Base-by-base conservation (phyloP, 2,329 filamentous ascomycete genomes). In the Sporothrix mexicana region DNA sequence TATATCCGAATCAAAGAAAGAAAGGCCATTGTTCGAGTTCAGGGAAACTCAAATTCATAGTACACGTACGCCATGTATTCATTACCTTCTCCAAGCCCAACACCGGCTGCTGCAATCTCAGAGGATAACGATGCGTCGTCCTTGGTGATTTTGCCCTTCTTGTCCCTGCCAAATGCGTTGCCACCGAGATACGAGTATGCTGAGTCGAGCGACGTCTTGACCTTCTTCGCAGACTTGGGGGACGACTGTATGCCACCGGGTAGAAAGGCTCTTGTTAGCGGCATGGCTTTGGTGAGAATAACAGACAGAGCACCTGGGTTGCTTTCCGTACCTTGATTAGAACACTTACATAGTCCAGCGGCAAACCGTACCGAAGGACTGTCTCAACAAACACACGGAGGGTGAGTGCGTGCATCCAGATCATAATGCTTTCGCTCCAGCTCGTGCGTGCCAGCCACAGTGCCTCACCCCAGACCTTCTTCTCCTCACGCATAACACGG, bases 61-160 rank as follows among this genome's bases (percentile, higher is more conserved):
- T 95, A 98, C 80, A 98, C 96, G 83, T 97, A 99, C 55, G 96
- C 92, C 74, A 94, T 96, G 84, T 98, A 99, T 81, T 98, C 94
- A 77, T 88, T 86, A 71, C 91, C 91, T 73, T 94, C 93, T 20
- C 89, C 90, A 57, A 88, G 88, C 30, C 85, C 87, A 68, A 91
- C 81, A 36, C 90, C 92, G 3, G 91, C 91, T 2, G 92, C 91
- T 55, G 94, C 93, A 88, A 98, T 93, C 77, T 98, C 95, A 51
- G 90, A 92, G 57, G 92, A 90, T 79, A 93, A 83, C 41, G 89
- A 86, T 15, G 91, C 90, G 78, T 98, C 95, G 79, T 99, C 96
- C 82, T 97, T 97, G 79, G 92, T 92, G 77, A 96, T 91, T 76
- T 93, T 91, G 36, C 96, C 96, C 79, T 95, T 95, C 88, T 97